Conservation (phyloP, 1,139 yeast species). For the Saccharomyces hybrid region DNA sequence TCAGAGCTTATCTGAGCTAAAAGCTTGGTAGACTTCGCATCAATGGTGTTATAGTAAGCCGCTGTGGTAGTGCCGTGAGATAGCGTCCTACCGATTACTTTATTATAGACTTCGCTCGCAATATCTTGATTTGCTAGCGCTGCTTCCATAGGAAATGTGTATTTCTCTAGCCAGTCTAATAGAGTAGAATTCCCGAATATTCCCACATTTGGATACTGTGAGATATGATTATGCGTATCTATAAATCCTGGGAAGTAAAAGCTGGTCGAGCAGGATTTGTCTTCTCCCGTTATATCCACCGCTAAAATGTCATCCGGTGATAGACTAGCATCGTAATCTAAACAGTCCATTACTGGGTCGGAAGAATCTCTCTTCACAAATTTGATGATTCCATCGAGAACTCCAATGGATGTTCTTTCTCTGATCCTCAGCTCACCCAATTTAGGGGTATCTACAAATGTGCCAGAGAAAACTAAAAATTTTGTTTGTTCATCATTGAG, state of each 20-base stretch:
- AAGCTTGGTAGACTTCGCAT: constrained; percentile 62
- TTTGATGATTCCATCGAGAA: constrained; percentile 27
- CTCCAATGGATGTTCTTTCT: constrained; percentile 48
- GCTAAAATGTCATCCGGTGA: constrained; percentile 13
- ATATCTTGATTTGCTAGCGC: constrained; percentile 42
- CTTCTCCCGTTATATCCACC: constrained; percentile 14
- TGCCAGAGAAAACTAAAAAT: constrained; percentile 38
- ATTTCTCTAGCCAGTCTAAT: constrained; percentile 78
- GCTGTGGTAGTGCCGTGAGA: constrained; percentile 86
- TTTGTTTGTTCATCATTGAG: not conserved
- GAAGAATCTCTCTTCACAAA: constrained; percentile 18
- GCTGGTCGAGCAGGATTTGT: constrained; percentile 29
- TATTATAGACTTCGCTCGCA: constrained; percentile 56
- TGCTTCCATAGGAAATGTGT: constrained; percentile 84
- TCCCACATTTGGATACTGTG: constrained; percentile 93
- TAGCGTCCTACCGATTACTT: constrained; percentile 61
- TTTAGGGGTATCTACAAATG: constrained; percentile 49
- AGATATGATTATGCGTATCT: constrained; percentile 94
- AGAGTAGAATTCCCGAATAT: constrained; percentile 80
- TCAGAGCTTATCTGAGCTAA: constrained; percentile 65
- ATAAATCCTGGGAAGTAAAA: constrained; percentile 89
- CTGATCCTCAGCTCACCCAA: constrained; percentile 44
- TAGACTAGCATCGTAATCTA: constrained; percentile 16
- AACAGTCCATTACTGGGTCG: constrained; percentile 22
- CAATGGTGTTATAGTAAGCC: constrained; percentile 83